phyloP scores from a whole-genome alignment of 2,329 filamentous ascomycete genomes.

The Pseudogymnoascus sp. region DNA sequence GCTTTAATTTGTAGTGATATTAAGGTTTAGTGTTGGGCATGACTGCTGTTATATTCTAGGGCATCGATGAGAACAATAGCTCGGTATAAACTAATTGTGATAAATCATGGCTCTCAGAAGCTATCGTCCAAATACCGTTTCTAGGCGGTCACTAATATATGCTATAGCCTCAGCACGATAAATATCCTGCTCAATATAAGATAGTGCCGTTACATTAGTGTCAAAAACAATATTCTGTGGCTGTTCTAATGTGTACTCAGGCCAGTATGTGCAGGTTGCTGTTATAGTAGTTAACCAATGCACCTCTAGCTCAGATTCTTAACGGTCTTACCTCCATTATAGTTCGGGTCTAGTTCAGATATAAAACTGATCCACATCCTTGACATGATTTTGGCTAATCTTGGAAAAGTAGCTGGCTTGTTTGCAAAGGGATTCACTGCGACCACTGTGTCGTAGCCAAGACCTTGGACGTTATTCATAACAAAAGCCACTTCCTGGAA shows the following conservation, averaged over 20 bases:
- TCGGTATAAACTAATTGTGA: no score
- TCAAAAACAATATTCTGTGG: slow-evolving; percentile 43
- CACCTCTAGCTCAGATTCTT: background rate
- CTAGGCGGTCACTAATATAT: no score
- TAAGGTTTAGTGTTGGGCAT: no score
- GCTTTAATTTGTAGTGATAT: no score
- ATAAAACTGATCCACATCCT: slow-evolving; percentile 22
- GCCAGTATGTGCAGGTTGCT: slow-evolving; percentile 31
- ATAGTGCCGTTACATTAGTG: slow-evolving; percentile 34
- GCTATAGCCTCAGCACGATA: slow-evolving; percentile 33
- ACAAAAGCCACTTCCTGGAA: slow-evolving; percentile 39
- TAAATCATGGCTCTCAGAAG: no score
- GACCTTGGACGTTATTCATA: slow-evolving; percentile 26
- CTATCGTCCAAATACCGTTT: no score
- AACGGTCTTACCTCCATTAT: slow-evolving; percentile 14
- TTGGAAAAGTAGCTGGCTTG: slow-evolving; percentile 12
- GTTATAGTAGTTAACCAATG: background rate
- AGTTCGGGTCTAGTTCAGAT: slow-evolving; percentile 18
- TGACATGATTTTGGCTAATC: slow-evolving; percentile 18
- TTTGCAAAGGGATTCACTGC: slow-evolving; percentile 16
- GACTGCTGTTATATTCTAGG: no score
- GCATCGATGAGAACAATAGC: no score
- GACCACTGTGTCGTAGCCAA: slow-evolving; percentile 17
- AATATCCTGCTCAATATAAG: slow-evolving; percentile 37
- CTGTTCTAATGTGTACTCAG: slow-evolving; percentile 33